Evolutionary conservation across 2,329 filamentous ascomycete genomes (phyloP), one percentile per base, ranked within the genome.

Genomic region (Bipolaris gigantea): DNA sequence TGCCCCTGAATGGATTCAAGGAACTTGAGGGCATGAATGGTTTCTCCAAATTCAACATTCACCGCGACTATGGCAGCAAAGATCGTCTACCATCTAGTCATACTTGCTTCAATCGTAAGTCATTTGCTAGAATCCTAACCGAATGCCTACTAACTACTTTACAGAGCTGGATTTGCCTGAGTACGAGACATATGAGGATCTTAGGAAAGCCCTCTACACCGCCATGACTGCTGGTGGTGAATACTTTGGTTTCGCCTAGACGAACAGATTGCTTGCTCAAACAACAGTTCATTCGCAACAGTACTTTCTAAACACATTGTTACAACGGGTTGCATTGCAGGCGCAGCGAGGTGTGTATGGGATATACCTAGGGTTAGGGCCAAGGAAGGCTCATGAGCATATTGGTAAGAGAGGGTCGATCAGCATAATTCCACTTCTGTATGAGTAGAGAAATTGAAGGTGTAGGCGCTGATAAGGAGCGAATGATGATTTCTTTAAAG

Each of bases 21-120:
- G 94, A 99, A 76, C 84, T 99, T 6, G 95, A 99, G 79, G 95
- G 94, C 63, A 99, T 99, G 94, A 97, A 99, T 71, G 94, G 94
- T 35, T 88, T 97, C 74, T 96, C 89, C 76, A 88, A 91, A 62
- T 99, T 99, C 86, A 99, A 97, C 75, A 97, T 99, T 60, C 94
- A 99, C 73, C 91, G 94, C 61, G 94, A 97, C 76, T 97, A 96
- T 77, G 92, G 93, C 66, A 93, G 89, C 80, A 97, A 97, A 77
- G 90, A 97, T 71, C 89, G 94, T 63, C 83, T 99, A 61, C 94
- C 94, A 52, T 96, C 90, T 67, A 96, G 92, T 66, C 95, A 99
- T 76, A 99, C 94, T 60, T 99, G 94, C 81, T 99, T 99, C 80
- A 99, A 99, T 75, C 94, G 92, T 96, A 85, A 89, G 90, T 89